Evolutionary conservation across 2,329 filamentous ascomycete species (phyloP), one percentile per base, ranked within the genome.

Genomic region (Pseudocercospora cruenta): DNA sequence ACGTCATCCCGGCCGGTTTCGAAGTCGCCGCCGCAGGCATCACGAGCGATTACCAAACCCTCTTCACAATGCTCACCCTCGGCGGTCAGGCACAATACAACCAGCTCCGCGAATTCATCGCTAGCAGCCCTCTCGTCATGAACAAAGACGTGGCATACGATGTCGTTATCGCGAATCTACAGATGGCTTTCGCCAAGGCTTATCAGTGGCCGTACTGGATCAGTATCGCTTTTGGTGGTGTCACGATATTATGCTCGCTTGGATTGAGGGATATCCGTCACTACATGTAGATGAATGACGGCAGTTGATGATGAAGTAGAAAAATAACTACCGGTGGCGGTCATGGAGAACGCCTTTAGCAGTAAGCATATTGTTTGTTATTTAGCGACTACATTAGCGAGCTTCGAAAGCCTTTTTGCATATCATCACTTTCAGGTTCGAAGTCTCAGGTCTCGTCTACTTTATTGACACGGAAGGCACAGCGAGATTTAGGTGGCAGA

Each of bases 181-280:
- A 77, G 49, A 39, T 69, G 19, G 74, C 74, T 0, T 77, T 76
- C 60, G 71, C 68, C 6, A 43, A 67, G 22, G 70, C 74, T 6
- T 78, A 78, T 64, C 63, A 67, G 31, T 76, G 69, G 60, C 72
- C 74, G 1, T 78, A 77, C 63, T 77, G 70, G 65, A 73, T 77
- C 54, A 68, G 62, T 24, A 76, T 78, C 26, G 76, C 73, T 1
- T 78, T 78, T 60, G 76, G 76, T 31, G 73, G 70, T 28, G 68
- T 74, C 3, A 73, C 72, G 43, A 71, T 78, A 22, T 55, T 78
- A 1, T 69, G 67, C 26, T 64, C 74, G 9, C 67, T 73, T 26
- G 74, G 74, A 39, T 58, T 78, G 68, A 69, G 72, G 9, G 74
- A 79, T 59, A 76, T 79, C 59, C 70, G 72, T 55, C 73, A 77